phyloP scores from a whole-genome alignment of 176 grass and related monocot genomes.

The Rhynchospora tenuis region DNA sequence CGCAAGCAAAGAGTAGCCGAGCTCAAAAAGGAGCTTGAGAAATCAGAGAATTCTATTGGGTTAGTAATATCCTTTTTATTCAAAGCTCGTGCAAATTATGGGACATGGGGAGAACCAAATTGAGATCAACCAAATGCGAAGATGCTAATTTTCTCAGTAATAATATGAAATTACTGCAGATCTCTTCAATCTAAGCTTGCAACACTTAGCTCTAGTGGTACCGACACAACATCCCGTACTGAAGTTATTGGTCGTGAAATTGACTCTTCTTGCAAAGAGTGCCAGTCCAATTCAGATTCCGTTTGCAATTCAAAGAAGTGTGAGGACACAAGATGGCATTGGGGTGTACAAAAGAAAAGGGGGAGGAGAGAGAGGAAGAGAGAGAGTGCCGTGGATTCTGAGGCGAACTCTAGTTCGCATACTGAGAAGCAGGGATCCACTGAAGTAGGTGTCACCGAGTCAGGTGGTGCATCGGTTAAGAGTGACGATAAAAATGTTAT shows the following conservation, averaged over 20 bases:
- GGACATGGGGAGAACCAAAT: not conserved
- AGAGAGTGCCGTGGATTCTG: constrained; percentile 27
- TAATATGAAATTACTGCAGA: constrained; percentile 38
- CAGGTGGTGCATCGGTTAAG: constrained; percentile 21
- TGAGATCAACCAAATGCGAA: not conserved
- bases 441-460: constrained; percentile 24
- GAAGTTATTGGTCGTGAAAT: constrained; percentile 40
- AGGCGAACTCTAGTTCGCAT: constrained; percentile 41
- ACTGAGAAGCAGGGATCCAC: constrained; percentile 35
- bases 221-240: constrained; percentile 31
- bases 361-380: constrained; percentile 43
- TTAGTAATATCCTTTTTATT: constrained; percentile 35
- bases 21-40: constrained; percentile 64
- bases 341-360: constrained; percentile 69
- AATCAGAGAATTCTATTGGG: constrained; percentile 77
- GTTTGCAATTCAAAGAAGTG: constrained; percentile 12
- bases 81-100: not conserved
- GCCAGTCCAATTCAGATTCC: constrained; percentile 6
- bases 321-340: constrained; percentile 35
- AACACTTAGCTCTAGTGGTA: constrained; percentile 28
- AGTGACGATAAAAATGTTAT: constrained; percentile 29
- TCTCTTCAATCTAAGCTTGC: constrained; percentile 63
- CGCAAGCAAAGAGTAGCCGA: constrained; percentile 76
- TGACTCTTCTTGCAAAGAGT: constrained; percentile 30
- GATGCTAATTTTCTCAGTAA: not conserved